Evolutionary conservation across 805 yeast species (phyloP).

Genomic region (Ogataea parapolymorpha): DNA sequence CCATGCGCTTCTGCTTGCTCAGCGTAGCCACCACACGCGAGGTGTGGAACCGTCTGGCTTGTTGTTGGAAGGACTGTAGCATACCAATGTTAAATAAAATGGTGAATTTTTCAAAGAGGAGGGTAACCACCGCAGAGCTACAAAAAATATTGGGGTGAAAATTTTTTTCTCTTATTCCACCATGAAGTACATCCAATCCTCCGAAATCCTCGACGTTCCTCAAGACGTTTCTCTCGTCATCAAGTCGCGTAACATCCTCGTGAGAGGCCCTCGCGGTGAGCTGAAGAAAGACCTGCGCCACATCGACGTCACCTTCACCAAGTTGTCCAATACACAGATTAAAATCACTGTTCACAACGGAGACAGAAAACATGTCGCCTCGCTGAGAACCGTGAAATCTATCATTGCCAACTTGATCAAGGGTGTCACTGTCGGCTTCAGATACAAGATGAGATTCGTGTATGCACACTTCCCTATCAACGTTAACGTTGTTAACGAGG

Average conservation of each 20-base stretch:
- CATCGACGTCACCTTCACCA: conserved; percentile 89
- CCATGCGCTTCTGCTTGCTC: conserved; percentile 14
- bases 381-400: conserved; percentile 97
- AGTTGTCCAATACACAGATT: conserved; percentile 67
- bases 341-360: conserved; percentile 95
- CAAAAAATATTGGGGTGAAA: neutral
- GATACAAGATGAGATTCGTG: conserved; percentile 99
- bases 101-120: conserved; percentile 1
- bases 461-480: conserved; percentile 99
- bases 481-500: conserved; percentile 83
- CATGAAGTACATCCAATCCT: conserved; percentile 64
- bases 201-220: conserved; percentile 64
- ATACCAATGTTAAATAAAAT: neutral
- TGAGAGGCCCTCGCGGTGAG: conserved; percentile 97
- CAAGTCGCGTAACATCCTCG: conserved; percentile 86
- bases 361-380: conserved; percentile 99
- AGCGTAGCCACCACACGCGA: conserved; percentile 9
- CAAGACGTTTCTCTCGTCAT: conserved; percentile 89
- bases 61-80: conserved; percentile 4
- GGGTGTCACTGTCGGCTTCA: conserved; percentile 99
- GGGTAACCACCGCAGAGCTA: neutral
- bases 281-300: conserved; percentile 88
- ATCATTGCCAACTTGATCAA: conserved; percentile 88
- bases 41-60: conserved; percentile 12
- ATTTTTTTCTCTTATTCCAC: conserved; percentile 4